Evolutionary conservation across 331 rosid genomes (phyloP).

Genomic region (Malus hybrid): DNA sequence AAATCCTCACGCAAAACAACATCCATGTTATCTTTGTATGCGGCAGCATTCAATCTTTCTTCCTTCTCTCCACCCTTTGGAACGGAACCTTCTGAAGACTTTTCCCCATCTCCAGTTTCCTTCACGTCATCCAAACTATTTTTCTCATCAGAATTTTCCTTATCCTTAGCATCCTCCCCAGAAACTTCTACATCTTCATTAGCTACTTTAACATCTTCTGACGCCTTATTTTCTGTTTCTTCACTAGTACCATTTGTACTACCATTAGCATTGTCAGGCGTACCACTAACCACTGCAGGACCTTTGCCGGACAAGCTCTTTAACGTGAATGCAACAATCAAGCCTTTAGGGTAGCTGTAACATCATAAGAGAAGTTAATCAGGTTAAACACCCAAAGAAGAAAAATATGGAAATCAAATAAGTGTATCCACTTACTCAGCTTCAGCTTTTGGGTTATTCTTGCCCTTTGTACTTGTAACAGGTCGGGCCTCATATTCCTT

Average conservation of each 20-base stretch:
- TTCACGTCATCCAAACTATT: slow-evolving; percentile 29
- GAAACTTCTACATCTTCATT: slow-evolving; percentile 14
- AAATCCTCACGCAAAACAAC: slow-evolving; percentile 86
- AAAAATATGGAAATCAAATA: neutral
- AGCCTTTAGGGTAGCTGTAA: slow-evolving; percentile 83
- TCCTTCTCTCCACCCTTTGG: slow-evolving; percentile 30
- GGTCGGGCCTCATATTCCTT: slow-evolving; percentile 44
- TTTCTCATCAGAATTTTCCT: slow-evolving; percentile 24
- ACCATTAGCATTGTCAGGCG: slow-evolving; percentile 19
- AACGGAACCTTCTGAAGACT: slow-evolving; percentile 11
- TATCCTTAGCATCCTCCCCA: slow-evolving; percentile 10
- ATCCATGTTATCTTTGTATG: slow-evolving; percentile 54
- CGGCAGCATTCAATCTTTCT: slow-evolving; percentile 33
- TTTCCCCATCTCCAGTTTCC: slow-evolving; percentile 32
- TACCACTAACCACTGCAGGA: slow-evolving; percentile 29
- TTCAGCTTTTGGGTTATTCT: slow-evolving; percentile 35
- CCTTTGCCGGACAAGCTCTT: slow-evolving; percentile 36
- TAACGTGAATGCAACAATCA: slow-evolving; percentile 63
- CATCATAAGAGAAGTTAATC: slow-evolving; percentile 12
- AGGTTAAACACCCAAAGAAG: neutral
- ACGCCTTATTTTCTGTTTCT: slow-evolving; percentile 13
- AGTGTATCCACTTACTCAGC: slow-evolving; percentile 31
- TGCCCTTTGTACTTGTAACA: slow-evolving; percentile 18
- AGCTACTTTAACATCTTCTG: slow-evolving; percentile 15
- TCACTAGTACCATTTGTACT: slow-evolving; percentile 4